Percentiles rank a stretch among this genome's conserved stretches.
Conservation (phyloP, 345 rosid genomes). For the Eucalyptus sp. region DNA sequence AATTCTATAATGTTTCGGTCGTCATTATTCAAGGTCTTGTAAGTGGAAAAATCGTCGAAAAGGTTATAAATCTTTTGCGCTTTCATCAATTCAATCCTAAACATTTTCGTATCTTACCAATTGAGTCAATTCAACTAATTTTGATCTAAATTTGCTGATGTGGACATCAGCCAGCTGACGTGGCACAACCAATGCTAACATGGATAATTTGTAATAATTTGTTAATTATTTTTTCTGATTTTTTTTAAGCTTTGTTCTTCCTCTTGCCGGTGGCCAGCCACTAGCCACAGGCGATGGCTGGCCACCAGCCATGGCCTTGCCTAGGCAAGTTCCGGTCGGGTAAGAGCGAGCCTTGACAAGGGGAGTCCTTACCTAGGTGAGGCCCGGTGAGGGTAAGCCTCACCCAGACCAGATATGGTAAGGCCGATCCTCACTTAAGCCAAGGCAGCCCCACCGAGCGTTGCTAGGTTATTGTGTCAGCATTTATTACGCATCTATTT, state of each 20-base stretch:
- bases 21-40: background rate
- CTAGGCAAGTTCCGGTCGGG: background rate
- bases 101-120: rapidly evolving
- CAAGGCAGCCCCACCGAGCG: rapidly evolving
- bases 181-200: rapidly evolving
- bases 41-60: background rate
- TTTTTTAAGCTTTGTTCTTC: background rate
- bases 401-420: too few species aligned
- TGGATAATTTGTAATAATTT: too few species aligned
- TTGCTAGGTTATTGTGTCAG: background rate
- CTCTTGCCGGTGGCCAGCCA: background rate
- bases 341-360: too few species aligned
- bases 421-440: too few species aligned
- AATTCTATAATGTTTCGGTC: background rate
- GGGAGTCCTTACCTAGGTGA: too few species aligned
- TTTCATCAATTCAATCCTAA: background rate
- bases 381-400: too few species aligned
- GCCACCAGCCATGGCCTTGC: background rate
- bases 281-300: too few species aligned
- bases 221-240: too few species aligned
- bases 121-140: background rate
- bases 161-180: rapidly evolving
- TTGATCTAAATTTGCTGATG: background rate
- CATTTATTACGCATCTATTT: background rate
- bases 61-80: too few species aligned